A percentile compares a stretch with the other conserved stretches of the same genome.
Evolutionary conservation across 345 rosid genomes (phyloP).

Genomic region (Ricinus communis): DNA sequence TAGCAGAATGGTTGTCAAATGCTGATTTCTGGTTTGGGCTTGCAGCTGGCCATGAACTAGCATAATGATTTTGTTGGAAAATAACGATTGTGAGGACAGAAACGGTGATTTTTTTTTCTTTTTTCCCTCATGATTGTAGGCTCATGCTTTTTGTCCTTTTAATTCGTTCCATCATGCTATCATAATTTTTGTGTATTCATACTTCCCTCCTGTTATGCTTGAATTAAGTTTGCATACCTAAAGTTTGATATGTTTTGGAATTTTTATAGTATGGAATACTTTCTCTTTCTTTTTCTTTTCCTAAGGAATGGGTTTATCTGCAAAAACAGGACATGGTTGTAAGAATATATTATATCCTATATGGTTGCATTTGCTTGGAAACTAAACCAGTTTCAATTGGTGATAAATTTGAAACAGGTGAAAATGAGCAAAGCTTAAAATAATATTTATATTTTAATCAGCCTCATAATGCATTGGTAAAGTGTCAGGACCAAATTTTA

Average conservation of each 20-base stretch:
- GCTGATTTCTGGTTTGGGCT: constrained; percentile 2
- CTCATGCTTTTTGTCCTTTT: constrained; percentile 1
- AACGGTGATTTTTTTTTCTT: background rate
- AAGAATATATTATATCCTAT: too few relatives aligned
- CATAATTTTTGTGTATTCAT: constrained; percentile 4
- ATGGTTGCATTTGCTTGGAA: too few relatives aligned
- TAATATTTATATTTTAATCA: too few relatives aligned
- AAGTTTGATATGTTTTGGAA: background rate
- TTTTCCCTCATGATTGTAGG: background rate
- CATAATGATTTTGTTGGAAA: constrained; percentile 12
- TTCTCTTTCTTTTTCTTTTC: too few relatives aligned
- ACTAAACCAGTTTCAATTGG: too few relatives aligned
- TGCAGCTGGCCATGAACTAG: constrained; percentile 15
- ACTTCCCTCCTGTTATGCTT: background rate
- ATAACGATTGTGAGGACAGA: constrained; percentile 15
- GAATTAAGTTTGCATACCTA: constrained; percentile 10
- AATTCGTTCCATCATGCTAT: constrained; percentile 2
- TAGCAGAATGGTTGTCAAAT: background rate
- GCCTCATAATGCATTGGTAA: too few relatives aligned
- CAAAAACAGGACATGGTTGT: too few relatives aligned
- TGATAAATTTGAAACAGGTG: too few relatives aligned
- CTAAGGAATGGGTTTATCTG: too few relatives aligned
- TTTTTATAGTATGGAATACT: background rate
- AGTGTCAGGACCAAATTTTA: too few relatives aligned
- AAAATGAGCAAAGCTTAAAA: too few relatives aligned